Percentiles rank a stretch among this genome's conserved stretches.
Conservation (phyloP, 2,329 filamentous ascomycete species). For the Diaporthe citrichinensis region DNA sequence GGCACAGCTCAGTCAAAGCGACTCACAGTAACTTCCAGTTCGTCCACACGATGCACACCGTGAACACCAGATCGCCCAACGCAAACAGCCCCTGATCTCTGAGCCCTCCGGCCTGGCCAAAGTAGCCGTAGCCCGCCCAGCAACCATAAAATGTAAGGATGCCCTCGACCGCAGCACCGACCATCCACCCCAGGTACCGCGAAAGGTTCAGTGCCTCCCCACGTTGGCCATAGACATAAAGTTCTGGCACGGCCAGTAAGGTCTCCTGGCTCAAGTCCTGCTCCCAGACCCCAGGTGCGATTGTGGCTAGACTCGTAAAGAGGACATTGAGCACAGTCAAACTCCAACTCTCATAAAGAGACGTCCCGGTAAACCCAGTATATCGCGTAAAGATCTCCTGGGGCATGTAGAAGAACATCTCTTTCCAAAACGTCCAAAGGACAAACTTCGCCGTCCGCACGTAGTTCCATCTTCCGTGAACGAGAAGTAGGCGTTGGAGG, state of each 20-base stretch:
- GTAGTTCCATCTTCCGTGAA: conserved; percentile 94
- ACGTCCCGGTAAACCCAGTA: conserved; percentile 91
- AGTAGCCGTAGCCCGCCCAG: conserved; percentile 66
- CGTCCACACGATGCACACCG: conserved; percentile 79
- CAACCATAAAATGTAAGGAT: conserved; percentile 78
- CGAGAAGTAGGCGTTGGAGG: conserved; percentile 84
- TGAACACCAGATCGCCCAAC: conserved; percentile 80
- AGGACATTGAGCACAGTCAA: conserved; percentile 94
- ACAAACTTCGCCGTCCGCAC: conserved; percentile 90
- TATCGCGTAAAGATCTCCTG: conserved; percentile 87
- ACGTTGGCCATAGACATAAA: conserved; percentile 87
- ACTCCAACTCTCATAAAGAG: conserved; percentile 88
- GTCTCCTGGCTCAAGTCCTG: conserved; percentile 89
- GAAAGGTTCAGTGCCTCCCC: conserved; percentile 80
- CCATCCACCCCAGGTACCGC: conserved; percentile 83
- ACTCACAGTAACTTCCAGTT: conserved; percentile 82
- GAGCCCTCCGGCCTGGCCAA: conserved; percentile 57
- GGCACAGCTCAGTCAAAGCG: not conserved
- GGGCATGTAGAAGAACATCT: conserved; percentile 85
- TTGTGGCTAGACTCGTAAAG: conserved; percentile 90
- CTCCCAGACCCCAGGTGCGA: conserved; percentile 92
- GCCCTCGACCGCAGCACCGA: conserved; percentile 80
- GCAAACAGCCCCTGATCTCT: conserved; percentile 80
- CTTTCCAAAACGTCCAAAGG: conserved; percentile 93
- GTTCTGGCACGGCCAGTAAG: conserved; percentile 90